Base-by-base conservation (phyloP, 805 yeast genomes). In the Sugiyamaella valdiviana region DNA sequence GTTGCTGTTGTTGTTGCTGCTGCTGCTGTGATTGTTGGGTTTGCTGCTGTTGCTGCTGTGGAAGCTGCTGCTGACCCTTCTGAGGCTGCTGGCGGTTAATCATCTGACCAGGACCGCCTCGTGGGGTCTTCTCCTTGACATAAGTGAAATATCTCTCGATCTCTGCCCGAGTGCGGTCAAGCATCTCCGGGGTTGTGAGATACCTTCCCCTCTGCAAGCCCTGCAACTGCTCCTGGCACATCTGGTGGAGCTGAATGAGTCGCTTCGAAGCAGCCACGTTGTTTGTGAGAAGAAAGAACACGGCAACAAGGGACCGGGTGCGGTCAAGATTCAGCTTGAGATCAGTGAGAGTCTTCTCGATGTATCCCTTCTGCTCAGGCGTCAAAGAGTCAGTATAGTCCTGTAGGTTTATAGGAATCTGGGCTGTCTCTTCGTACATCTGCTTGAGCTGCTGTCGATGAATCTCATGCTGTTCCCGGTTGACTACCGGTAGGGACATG, bases 161-260 rank as follows among this genome's bases (percentile, higher is more conserved):
- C 57, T 88, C 95, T 42, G 73, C 68, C 52, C 82, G 79, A 48
- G 88, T 75, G 64, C 81, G 83, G 39, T 79, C 85, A 45, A 86
- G 69, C 37, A 85, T 72, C 42, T 80, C 86, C 14, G 84, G 83
- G n/a, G 79, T 78, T 1, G 90, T 90, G 53, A 81, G 76, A 59
- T 76, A 87, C 19, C 75, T 70, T 3, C 83, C 83, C 53, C 78
- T 73, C 50, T 80, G 76, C 55, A 87, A 70, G 41, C 77, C 80
- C 45, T 86, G 93, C 56, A 82, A 67, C 51, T 87, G 84, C 61
- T 82, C 84, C 59, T 80, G 82, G 39, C 86, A 80, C 82, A 87
- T 82, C 51, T 80, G 75, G 65, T 87, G 82, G 73, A 85, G 78
- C 61, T 85, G 90, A 51, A 89, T 74, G 51, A 89, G 75, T 56